A percentile compares a stretch with the other conserved stretches of the same genome.
These are phyloP conservation scores for Edaphochlamys debaryana DNA, from an alignment of 139 green algal species.

Conservation along the genomic window DNA sequence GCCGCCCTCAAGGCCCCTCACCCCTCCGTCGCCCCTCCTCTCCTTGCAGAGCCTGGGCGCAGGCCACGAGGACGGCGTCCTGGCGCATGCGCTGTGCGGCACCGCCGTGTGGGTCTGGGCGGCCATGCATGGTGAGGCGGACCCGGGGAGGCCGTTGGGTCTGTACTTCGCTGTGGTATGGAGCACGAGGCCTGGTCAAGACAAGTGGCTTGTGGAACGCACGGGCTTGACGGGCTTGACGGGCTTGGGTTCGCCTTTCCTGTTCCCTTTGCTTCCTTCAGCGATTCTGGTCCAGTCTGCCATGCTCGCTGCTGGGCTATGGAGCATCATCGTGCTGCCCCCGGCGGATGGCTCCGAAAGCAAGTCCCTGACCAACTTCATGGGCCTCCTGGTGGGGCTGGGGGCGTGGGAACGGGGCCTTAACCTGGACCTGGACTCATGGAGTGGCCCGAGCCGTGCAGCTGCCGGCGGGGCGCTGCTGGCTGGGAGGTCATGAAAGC, in stretches of 20 bases:
- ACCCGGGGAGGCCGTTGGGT: no score
- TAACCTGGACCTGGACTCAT: no score
- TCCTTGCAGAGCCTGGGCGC: no score
- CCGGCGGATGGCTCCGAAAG: background rate
- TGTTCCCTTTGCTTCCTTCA: background rate
- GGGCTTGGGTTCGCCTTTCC: no score
- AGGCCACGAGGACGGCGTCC: slow-evolving; percentile 30
- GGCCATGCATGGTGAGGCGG: slow-evolving; percentile 9
- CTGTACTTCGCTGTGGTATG: no score
- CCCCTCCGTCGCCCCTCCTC: no score
- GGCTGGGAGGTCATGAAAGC: no score
- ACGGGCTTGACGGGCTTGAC: no score
- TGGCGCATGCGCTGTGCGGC: slow-evolving; percentile 21
- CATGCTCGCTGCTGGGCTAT: slow-evolving; percentile 36
- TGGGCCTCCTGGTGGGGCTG: slow-evolving; percentile 19
- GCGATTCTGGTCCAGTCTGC: slow-evolving; percentile 6
- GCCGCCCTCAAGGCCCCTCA: no score
- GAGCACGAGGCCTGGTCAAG: no score
- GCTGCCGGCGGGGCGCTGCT: no score
- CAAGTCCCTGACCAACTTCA: slow-evolving; percentile 32
- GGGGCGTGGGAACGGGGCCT: background rate
- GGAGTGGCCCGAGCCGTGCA: background rate
- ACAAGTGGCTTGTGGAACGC: no score
- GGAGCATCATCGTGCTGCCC: slow-evolving; percentile 9
- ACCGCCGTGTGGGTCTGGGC: slow-evolving; percentile 21